A percentile compares a stretch with the other conserved stretches of the same genome.
These are phyloP conservation scores for Dispira parvispora DNA, from an alignment of 192 early-diverging fungal genomes.

Conservation along the genomic window DNA sequence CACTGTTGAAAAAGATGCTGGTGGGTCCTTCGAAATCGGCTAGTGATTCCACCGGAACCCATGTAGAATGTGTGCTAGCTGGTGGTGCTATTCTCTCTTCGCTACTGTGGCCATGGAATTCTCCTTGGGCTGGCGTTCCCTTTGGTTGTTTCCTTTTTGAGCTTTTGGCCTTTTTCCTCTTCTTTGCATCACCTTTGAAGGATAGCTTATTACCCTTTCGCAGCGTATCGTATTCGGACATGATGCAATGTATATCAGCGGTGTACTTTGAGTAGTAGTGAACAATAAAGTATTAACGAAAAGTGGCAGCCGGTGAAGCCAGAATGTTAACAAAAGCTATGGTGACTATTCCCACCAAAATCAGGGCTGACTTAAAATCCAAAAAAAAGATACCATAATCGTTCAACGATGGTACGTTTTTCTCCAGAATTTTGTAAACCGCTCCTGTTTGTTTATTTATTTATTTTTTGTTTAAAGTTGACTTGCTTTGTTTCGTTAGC, in stretches of 20 bases:
- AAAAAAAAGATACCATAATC: background rate
- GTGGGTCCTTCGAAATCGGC: background rate
- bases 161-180: background rate
- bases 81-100: background rate
- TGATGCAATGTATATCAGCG: background rate
- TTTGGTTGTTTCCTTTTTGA: background rate
- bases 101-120: background rate
- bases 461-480: background rate
- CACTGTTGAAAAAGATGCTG: constrained; percentile 4
- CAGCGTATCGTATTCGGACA: background rate
- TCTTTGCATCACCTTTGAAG: background rate
- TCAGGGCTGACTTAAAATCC: background rate
- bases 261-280: background rate
- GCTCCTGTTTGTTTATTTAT: background rate
- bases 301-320: background rate
- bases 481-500: background rate
- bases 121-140: background rate
- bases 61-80: background rate
- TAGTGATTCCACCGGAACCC: background rate
- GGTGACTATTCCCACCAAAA: background rate
- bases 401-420: background rate
- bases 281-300: background rate
- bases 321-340: background rate
- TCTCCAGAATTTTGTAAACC: background rate
- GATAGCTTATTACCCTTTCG: background rate